phyloP scores from a whole-genome alignment of 2,329 filamentous ascomycete genomes.

The Immersiporthe knoxdaviesiana region DNA sequence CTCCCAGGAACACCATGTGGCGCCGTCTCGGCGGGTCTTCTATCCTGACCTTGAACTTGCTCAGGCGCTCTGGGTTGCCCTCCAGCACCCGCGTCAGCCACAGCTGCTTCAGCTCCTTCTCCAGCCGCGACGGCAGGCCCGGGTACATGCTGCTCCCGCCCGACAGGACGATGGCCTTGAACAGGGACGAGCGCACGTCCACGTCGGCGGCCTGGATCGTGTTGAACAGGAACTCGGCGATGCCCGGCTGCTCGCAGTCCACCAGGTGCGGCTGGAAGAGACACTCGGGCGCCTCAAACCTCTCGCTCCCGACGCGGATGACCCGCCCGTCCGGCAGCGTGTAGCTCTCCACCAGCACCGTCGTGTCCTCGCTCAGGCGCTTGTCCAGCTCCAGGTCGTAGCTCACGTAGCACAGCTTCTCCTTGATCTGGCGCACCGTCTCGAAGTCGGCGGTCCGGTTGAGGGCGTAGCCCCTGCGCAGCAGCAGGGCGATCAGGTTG shows the following conservation, averaged over 20 bases:
- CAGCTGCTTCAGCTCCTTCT: constrained; percentile 98
- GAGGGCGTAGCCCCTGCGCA: constrained; percentile 91
- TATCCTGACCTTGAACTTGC: constrained; percentile 99
- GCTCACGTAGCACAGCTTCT: constrained; percentile 99
- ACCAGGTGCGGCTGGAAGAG: constrained; percentile 98
- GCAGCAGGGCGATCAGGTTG: constrained; percentile 92
- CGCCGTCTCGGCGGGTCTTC: constrained; percentile 93
- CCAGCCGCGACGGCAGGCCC: constrained; percentile 87
- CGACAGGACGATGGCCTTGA: constrained; percentile 96
- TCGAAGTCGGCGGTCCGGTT: constrained; percentile 99
- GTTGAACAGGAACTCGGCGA: constrained; percentile 97
- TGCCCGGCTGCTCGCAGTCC: constrained; percentile 94
- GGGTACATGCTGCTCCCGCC: constrained; percentile 99
- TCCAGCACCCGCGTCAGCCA: constrained; percentile 92
- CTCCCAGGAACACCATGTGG: constrained; percentile 99
- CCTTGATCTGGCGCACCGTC: constrained; percentile 98
- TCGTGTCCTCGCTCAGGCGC: constrained; percentile 94
- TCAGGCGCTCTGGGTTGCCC: constrained; percentile 89
- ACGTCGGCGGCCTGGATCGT: constrained; percentile 96
- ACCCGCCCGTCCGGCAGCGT: constrained; percentile 95
- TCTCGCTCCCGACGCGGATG: constrained; percentile 93
- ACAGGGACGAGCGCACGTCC: constrained; percentile 89
- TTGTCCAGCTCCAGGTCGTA: constrained; percentile 98
- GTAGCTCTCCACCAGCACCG: constrained; percentile 95
- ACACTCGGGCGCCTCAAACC: constrained; percentile 97